Conservation (phyloP, 2,329 filamentous ascomycete species). For the Colletotrichum gigasporum region DNA sequence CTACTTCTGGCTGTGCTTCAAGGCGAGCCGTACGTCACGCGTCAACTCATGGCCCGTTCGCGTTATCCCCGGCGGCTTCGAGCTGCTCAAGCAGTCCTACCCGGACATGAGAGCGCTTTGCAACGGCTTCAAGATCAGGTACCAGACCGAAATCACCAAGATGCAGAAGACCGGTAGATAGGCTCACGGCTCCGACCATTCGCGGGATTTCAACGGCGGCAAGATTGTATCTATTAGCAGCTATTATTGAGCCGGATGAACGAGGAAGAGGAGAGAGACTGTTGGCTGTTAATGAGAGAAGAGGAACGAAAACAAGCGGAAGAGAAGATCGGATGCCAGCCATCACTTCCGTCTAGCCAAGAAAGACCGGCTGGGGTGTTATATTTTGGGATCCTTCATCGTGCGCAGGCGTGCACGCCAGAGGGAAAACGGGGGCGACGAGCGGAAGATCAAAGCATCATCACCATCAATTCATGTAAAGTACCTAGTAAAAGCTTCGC, state of each 20-base stretch:
- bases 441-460: conserved; percentile 11
- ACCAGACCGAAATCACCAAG: conserved; percentile 71
- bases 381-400: not conserved
- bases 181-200: not conserved
- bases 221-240: not conserved
- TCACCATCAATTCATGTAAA: conserved; percentile 12
- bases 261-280: not conserved
- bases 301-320: not conserved
- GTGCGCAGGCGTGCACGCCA: not conserved
- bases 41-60: conserved; percentile 87
- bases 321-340: too few relatives aligned
- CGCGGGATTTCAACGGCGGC: not conserved
- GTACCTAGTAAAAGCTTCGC: not conserved
- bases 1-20: conserved; percentile 97
- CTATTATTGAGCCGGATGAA: conserved; percentile 7
- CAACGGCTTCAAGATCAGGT: conserved; percentile 95
- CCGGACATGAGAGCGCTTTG: conserved; percentile 95
- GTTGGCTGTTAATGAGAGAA: not conserved
- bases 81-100: conserved; percentile 88
- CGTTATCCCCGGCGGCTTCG: conserved; percentile 91
- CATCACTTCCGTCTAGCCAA: too few relatives aligned
- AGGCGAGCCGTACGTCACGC: conserved; percentile 79
- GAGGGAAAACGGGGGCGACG: not conserved
- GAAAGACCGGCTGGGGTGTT: not conserved
- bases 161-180: conserved; percentile 49